A percentile compares a stretch with the other conserved stretches of the same genome.
Evolutionary conservation across 495 filamentous ascomycete genomes (phyloP).

Genomic region (Cairneyella variabilis): DNA sequence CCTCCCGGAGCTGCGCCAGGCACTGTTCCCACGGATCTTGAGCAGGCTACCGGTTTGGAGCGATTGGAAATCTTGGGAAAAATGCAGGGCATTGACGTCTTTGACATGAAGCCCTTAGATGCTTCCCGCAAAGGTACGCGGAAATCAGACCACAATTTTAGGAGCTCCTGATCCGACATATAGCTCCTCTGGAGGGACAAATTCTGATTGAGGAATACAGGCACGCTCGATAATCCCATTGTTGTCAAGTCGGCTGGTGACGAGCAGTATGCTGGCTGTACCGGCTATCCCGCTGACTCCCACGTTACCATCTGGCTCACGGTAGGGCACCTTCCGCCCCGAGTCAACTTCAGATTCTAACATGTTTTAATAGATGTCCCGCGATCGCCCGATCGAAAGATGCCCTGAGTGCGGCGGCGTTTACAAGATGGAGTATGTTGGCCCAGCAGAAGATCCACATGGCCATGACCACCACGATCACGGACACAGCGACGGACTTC

Average conservation of each 20-base stretch:
- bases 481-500: conserved; percentile 28
- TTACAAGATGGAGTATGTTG: conserved; percentile 95
- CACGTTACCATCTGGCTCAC: conserved; percentile 87
- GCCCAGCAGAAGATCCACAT: conserved; percentile 67
- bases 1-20: conserved; percentile 76
- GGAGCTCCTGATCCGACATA: too few relatives aligned
- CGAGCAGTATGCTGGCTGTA: conserved; percentile 97
- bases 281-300: conserved; percentile 86
- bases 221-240: conserved; percentile 88
- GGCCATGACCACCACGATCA: conserved; percentile 38
- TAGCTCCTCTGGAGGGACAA: too few relatives aligned
- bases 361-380: conserved; percentile 59
- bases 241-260: conserved; percentile 84
- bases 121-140: conserved; percentile 74
- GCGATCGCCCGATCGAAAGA: conserved; percentile 85
- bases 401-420: conserved; percentile 94
- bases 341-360: not conserved
- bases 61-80: conserved; percentile 98
- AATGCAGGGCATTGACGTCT: conserved; percentile 97
- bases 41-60: conserved; percentile 95
- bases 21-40: conserved; percentile 85
- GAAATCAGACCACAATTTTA: conserved; percentile 14
- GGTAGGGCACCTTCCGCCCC: conserved; percentile 45
- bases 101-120: conserved; percentile 97
- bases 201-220: conserved; percentile 40